Evolutionary conservation across 225 moss, liverwort and hornwort genomes (phyloP), one percentile per base, ranked within the genome.

Genomic region (Ulota crispa): DNA sequence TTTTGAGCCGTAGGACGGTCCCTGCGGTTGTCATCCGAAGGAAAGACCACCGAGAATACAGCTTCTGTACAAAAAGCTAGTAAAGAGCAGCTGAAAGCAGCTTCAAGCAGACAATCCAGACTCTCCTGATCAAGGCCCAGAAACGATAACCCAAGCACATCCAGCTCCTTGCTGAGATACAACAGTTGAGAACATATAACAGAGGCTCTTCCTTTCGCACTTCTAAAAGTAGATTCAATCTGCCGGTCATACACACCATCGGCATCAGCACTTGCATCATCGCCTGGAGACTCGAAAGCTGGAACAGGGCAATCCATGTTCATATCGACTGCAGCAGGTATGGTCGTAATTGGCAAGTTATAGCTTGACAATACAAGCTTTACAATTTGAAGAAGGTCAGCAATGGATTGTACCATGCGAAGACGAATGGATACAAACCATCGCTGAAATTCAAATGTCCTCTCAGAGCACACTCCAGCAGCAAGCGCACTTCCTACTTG

Each of bases 391-490:
- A 83, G 83, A 30, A 90, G 85, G 57, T 88, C 88, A 37, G 82
- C 87, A 34, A 85, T 57, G 73, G 68, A 81, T 83, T 92, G 83
- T 42, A 92, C 78, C 85, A 87, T 77, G 77, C 88, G 85, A 64
- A 88, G 88, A 60, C 90, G 88, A 72, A 90, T 81, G 15, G 92
- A 90, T 54, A 88, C 71, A 66, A 92, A 64, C 92, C 92, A 90
- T 78, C 90, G 85, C 82, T 92, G 92, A 79, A 92, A 92, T 79
- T 92, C 92, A 59, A 92, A 92, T 23, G 90, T 87, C 85, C 88
- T 86, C 41, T 88, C 90, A 32, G 88, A 85, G 82, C 92, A 90
- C 34, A 92, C 92, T 81, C 92, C 92, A 81, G 92, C 87, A 55
- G 90, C 90, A 71, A 92, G 88, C 34, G 41, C 54, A 61, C 66